A percentile compares a stretch with the other conserved stretches of the same genome.
phyloP scores from a whole-genome alignment of 1,284 basidiomycete genomes.

The Abortiporus biennis region DNA sequence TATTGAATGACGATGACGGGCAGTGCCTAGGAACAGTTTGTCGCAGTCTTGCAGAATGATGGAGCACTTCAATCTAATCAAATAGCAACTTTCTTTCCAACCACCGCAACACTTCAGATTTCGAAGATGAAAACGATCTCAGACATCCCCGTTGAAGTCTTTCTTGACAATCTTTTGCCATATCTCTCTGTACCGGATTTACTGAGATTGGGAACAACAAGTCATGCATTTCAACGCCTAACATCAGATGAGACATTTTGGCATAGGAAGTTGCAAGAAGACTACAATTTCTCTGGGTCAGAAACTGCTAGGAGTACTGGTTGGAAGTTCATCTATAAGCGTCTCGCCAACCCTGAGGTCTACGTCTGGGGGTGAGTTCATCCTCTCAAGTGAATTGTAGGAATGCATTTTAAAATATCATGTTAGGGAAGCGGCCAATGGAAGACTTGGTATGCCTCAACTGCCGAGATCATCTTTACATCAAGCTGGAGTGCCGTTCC shows the following conservation, averaged over 20 bases:
- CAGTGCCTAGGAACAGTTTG: too few relatives aligned
- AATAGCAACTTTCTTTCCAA: not conserved
- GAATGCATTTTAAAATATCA: not conserved
- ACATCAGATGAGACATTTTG: slow-evolving; percentile 77
- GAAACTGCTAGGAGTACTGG: slow-evolving; percentile 67
- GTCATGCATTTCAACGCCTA: slow-evolving; percentile 49
- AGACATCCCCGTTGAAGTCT: slow-evolving; percentile 64
- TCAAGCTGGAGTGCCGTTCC: slow-evolving; percentile 49
- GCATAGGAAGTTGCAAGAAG: slow-evolving; percentile 63
- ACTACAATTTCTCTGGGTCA: slow-evolving; percentile 73
- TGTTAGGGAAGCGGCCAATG: slow-evolving; percentile 49
- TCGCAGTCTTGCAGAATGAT: too few relatives aligned
- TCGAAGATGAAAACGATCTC: too few relatives aligned
- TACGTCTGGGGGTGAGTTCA: slow-evolving; percentile 77
- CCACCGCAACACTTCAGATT: slow-evolving; percentile 3
- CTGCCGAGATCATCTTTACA: slow-evolving; percentile 29
- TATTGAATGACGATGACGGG: too few relatives aligned
- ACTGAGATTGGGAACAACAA: slow-evolving; percentile 48
- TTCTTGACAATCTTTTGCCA: slow-evolving; percentile 70
- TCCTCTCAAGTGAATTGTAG: not conserved
- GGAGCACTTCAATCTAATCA: too few relatives aligned
- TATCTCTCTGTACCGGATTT: slow-evolving; percentile 54
- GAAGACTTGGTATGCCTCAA: slow-evolving; percentile 49
- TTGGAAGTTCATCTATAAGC: slow-evolving; percentile 76
- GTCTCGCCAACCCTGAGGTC: slow-evolving; percentile 50